Evolutionary conservation across 495 filamentous ascomycete genomes (phyloP).

Genomic region (Podospora fimiseda): DNA sequence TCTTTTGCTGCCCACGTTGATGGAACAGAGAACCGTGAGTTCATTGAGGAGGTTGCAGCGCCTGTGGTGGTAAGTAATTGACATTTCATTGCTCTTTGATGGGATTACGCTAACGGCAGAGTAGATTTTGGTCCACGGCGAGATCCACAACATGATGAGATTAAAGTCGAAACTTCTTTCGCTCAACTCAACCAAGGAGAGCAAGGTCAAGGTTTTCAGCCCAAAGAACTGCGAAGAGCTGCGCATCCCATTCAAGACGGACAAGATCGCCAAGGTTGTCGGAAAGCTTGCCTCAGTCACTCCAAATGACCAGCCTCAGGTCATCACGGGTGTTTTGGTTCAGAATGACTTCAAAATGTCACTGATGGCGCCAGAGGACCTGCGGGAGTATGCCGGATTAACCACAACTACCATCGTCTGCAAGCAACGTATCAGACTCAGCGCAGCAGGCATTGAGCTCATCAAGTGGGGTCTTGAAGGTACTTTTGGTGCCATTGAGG

Average conservation of each 20-base stretch:
- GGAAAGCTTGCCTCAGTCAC: conserved; percentile 81
- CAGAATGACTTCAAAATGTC: conserved; percentile 96
- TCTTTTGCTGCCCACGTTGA: conserved; percentile 96
- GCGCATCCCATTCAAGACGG: conserved; percentile 90
- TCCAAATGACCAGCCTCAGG: conserved; percentile 37
- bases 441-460: conserved; percentile 80
- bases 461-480: conserved; percentile 92
- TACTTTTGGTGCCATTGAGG: conserved; percentile 82
- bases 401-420: conserved; percentile 90
- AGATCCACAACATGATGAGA: conserved; percentile 96
- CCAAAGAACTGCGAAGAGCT: conserved; percentile 93
- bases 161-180: conserved; percentile 91
- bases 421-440: conserved; percentile 78
- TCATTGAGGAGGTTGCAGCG: conserved; percentile 86
- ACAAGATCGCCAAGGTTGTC: conserved; percentile 93
- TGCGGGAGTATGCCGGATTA: conserved; percentile 90
- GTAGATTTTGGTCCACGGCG: conserved; percentile 91
- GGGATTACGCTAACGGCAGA: conserved; percentile 16
- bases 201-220: conserved; percentile 83
- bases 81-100: not conserved
- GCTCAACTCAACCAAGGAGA: conserved; percentile 70
- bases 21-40: conserved; percentile 88
- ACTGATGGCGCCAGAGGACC: conserved; percentile 91
- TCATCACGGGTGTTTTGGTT: conserved; percentile 86
- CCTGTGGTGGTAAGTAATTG: conserved; percentile 73